These are phyloP conservation scores for Geopyxis carbonaria DNA, from an alignment of 495 filamentous ascomycete genomes.

Conservation along the genomic window DNA sequence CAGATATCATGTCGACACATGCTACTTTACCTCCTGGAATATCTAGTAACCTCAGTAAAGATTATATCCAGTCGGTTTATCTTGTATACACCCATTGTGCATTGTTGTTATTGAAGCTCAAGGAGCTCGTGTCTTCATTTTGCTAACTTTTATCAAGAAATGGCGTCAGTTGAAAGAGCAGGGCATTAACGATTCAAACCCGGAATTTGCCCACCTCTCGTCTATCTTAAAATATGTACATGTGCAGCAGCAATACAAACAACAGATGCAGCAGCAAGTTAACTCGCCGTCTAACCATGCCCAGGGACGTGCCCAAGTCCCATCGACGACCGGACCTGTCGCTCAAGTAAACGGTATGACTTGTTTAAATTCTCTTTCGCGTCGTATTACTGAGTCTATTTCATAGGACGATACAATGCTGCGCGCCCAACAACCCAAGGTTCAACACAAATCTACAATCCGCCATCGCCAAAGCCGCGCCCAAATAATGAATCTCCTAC, in stretches of 20 bases:
- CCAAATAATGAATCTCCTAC: neutral
- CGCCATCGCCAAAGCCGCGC: slow-evolving; percentile 5
- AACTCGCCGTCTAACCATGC: neutral
- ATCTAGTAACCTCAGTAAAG: no score
- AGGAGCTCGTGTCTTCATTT: slow-evolving; percentile 9
- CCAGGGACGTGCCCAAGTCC: neutral
- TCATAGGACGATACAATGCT: no score
- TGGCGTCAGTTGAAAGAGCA: slow-evolving; percentile 22
- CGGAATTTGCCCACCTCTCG: slow-evolving; percentile 24
- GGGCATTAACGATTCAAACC: slow-evolving; percentile 21
- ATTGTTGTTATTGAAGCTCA: no score
- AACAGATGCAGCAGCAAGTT: slow-evolving; percentile 16
- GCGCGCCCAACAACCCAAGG: neutral
- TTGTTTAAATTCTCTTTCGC: neutral
- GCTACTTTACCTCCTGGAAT: no score
- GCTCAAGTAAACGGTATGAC: slow-evolving; percentile 23
- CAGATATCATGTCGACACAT: no score
- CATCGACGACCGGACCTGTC: slow-evolving; percentile 14
- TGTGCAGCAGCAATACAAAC: slow-evolving; percentile 17
- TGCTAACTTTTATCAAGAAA: slow-evolving; percentile 19
- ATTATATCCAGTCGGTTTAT: no score
- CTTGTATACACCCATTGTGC: no score
- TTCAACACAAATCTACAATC: slow-evolving; percentile 5
- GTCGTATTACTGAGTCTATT: neutral
- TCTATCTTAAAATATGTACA: slow-evolving; percentile 18